Percentiles rank a stretch among this genome's conserved stretches.
Conservation (phyloP, 78 protist species). For the Dictyostelium firmibasis region DNA sequence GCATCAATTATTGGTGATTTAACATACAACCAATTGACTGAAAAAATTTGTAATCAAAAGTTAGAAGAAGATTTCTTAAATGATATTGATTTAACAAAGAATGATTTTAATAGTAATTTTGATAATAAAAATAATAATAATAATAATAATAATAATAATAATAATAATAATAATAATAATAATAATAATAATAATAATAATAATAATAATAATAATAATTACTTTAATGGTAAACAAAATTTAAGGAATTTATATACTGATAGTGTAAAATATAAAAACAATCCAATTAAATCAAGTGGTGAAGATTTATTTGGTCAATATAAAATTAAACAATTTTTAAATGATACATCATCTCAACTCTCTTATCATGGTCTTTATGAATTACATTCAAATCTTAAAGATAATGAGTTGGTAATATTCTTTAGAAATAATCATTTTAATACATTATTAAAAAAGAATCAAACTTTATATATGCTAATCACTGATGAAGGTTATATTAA, state of each 20-base stretch:
- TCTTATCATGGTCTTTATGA: conserved; percentile 78
- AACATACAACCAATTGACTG: conserved; percentile 59
- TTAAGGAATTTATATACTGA: background rate
- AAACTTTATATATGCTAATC: conserved; percentile 29
- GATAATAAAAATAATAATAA: background rate
- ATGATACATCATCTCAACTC: conserved; percentile 59
- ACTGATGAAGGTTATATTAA: conserved; percentile 82
- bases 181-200: background rate
- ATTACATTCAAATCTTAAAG: conserved; percentile 53
- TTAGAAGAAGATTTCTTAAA: conserved; percentile 18
- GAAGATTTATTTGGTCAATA: conserved; percentile 35
- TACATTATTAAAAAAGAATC: conserved; percentile 61
- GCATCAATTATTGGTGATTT: conserved; percentile 46
- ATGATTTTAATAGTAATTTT: background rate
- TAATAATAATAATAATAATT: background rate
- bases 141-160: background rate
- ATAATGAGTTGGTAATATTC: conserved; percentile 60
- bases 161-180: background rate
- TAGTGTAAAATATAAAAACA: background rate
- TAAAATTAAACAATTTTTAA: conserved; percentile 59
- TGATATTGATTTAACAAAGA: background rate
- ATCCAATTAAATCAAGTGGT: conserved; percentile 17
- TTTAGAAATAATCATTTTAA: conserved; percentile 85
- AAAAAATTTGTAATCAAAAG: conserved; percentile 1
- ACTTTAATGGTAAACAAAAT: no score